A percentile compares a stretch with the other conserved stretches of the same genome.
Conservation (phyloP, 2,329 filamentous ascomycete species). For the Fusarium subtropicale region DNA sequence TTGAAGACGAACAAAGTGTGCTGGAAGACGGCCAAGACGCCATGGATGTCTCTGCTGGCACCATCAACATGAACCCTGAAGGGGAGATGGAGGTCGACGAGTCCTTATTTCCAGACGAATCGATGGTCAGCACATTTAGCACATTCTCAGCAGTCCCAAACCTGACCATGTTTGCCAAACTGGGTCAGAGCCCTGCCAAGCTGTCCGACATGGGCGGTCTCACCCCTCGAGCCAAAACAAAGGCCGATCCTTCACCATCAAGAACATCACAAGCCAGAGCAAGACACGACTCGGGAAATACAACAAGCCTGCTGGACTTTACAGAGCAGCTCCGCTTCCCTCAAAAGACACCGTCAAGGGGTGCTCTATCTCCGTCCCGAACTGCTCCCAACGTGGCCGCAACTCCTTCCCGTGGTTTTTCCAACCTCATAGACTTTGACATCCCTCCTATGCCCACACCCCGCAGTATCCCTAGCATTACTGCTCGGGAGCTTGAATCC, state of each 20-base stretch:
- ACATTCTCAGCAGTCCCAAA: constrained; percentile 90
- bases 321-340: constrained; percentile 75
- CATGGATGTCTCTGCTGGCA: constrained; percentile 38
- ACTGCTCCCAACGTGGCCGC: constrained; percentile 49
- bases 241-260: constrained; percentile 51
- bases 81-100: constrained; percentile 48
- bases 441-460: constrained; percentile 94
- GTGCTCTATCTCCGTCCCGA: constrained; percentile 49
- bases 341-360: constrained; percentile 61
- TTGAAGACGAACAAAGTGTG: constrained; percentile 64
- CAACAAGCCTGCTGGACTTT: constrained; percentile 88
- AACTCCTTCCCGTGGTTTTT: constrained; percentile 66
- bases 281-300: constrained; percentile 64
- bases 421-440: constrained; percentile 80
- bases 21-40: constrained; percentile 49
- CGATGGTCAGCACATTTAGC: constrained; percentile 85
- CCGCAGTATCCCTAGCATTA: constrained; percentile 89
- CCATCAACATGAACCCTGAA: constrained; percentile 47
- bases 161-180: constrained; percentile 82
- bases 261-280: constrained; percentile 53
- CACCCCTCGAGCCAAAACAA: constrained; percentile 52
- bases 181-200: constrained; percentile 74
- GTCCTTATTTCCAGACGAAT: constrained; percentile 71
- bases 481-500: constrained; percentile 90
- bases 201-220: constrained; percentile 56